Conservation (phyloP, 257 asterid species). For the Salvia rosmarinus region DNA sequence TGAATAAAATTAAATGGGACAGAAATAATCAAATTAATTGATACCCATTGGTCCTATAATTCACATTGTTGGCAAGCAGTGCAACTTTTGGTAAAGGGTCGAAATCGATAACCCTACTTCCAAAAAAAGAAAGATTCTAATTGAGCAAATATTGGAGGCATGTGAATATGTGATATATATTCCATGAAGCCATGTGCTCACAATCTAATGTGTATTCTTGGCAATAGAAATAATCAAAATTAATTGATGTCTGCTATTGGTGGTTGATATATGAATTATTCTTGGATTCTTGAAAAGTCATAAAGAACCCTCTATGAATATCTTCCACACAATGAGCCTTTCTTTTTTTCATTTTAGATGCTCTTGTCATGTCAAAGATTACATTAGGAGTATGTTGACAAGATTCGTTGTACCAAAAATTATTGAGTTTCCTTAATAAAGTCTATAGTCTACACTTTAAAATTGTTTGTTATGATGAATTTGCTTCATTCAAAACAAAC, state of each 20-base stretch:
- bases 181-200: slow-evolving; percentile 37
- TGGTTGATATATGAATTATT: not conserved
- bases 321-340: slow-evolving; percentile 33
- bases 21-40: not conserved
- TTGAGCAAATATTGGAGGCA: not conserved
- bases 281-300: slow-evolving; percentile 9
- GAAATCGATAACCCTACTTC: slow-evolving; percentile 33
- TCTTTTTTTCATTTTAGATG: slow-evolving; percentile 16
- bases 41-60: not conserved
- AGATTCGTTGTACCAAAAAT: slow-evolving; percentile 30
- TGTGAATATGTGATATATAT: slow-evolving; percentile 28
- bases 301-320: slow-evolving; percentile 10
- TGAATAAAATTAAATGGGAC: not conserved
- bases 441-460: not conserved
- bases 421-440: slow-evolving; percentile 20
- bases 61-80: not conserved
- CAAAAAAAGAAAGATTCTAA: slow-evolving; percentile 41
- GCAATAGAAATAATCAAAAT: not conserved
- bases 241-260: no score
- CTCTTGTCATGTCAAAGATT: not conserved
- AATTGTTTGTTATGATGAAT: no score
- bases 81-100: slow-evolving; percentile 34
- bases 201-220: not conserved
- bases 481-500: no score
- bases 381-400: not conserved